Evolutionary conservation across 768 basidiomycete species (phyloP).

Genomic region (Cystofilobasidium capitatum): DNA sequence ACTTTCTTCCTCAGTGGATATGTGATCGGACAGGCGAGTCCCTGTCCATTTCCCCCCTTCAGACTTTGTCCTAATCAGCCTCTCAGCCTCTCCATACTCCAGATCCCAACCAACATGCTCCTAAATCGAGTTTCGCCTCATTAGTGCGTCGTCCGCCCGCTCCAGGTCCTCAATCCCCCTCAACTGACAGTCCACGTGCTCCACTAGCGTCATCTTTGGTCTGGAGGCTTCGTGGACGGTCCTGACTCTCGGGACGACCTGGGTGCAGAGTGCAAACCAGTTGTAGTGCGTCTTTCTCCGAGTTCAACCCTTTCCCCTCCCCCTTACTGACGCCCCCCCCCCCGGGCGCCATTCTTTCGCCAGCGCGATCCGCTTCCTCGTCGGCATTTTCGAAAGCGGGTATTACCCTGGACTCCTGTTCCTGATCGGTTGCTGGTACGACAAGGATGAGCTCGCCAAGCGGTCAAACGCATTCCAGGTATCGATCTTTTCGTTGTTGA

Average conservation of each 20-base stretch:
- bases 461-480: slow-evolving; percentile 8
- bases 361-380: background rate
- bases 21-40: no score
- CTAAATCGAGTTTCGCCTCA: slow-evolving; percentile 28
- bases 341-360: background rate
- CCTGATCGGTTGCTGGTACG: slow-evolving; percentile 11
- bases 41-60: no score
- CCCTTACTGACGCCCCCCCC: background rate
- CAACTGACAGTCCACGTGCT: background rate
- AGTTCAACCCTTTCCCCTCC: background rate
- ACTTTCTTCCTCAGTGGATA: background rate
- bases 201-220: slow-evolving; percentile 25
- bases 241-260: slow-evolving; percentile 27
- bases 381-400: background rate
- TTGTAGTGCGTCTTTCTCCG: slow-evolving; percentile 7
- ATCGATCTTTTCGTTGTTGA: no score
- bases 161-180: background rate
- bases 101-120: slow-evolving; percentile 27
- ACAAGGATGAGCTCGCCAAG: slow-evolving; percentile 15
- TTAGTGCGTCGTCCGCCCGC: slow-evolving; percentile 11
- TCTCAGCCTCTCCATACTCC: slow-evolving; percentile 23
- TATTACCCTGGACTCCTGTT: slow-evolving; percentile 9
- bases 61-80: background rate
- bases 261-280: slow-evolving; percentile 21
- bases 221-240: slow-evolving; percentile 28